Evolutionary conservation across 2,329 filamentous ascomycete species (phyloP).

Genomic region (Ophiostoma ips): DNA sequence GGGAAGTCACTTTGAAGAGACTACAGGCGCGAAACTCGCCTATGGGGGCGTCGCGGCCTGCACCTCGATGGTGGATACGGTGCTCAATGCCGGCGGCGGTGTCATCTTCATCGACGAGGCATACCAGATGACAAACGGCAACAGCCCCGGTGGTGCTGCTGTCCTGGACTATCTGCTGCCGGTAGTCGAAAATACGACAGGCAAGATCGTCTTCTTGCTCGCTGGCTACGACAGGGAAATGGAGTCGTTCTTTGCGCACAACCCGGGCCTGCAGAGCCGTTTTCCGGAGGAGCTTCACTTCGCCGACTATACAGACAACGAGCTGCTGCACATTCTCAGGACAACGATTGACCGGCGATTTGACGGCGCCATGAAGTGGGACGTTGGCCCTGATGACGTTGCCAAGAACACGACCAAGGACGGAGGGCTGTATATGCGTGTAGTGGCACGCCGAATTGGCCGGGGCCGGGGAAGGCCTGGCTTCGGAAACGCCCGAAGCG

Average conservation of each 20-base stretch:
- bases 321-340: conserved; percentile 48
- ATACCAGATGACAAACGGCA: conserved; percentile 53
- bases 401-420: background rate
- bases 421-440: conserved; percentile 47
- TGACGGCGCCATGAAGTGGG: conserved; percentile 39
- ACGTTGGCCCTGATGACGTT: conserved; percentile 31
- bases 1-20: conserved; percentile 48
- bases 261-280: conserved; percentile 54
- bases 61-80: conserved; percentile 39
- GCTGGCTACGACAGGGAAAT: conserved; percentile 63
- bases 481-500: conserved; percentile 58
- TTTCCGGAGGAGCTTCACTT: conserved; percentile 55
- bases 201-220: conserved; percentile 57
- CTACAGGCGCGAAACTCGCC: conserved; percentile 52
- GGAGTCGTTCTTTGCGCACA: conserved; percentile 64
- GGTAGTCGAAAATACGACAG: conserved; percentile 57
- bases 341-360: conserved; percentile 41
- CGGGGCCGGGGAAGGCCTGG: conserved; percentile 47
- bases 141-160: conserved; percentile 40
- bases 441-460: conserved; percentile 48
- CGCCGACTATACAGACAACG: conserved; percentile 51
- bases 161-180: conserved; percentile 59
- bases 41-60: conserved; percentile 45
- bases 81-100: conserved; percentile 48
- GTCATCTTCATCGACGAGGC: conserved; percentile 69